These are phyloP conservation scores for Pichia occidentalis DNA, from an alignment of 805 yeast species.

Conservation along the genomic window DNA sequence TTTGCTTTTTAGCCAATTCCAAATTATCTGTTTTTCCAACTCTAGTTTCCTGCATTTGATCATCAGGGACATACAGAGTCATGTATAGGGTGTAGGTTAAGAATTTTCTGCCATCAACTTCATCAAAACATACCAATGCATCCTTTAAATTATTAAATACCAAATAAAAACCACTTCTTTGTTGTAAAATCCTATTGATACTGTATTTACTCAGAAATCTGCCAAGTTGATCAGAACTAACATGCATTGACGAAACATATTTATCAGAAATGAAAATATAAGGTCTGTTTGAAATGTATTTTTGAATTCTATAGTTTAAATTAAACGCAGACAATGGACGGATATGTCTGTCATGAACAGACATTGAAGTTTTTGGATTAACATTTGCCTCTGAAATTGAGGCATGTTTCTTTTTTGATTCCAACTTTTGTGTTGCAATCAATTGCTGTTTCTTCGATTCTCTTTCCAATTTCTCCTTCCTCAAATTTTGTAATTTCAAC, in stretches of 20 bases:
- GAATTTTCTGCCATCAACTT: constrained; percentile 52
- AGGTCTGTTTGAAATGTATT: constrained; percentile 50
- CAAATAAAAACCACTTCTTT: constrained; percentile 60
- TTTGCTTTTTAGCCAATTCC: constrained; percentile 50
- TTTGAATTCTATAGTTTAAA: constrained; percentile 44
- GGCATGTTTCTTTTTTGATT: neutral
- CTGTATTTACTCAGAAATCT: constrained; percentile 50
- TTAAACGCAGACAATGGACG: constrained; percentile 19
- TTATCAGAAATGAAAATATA: constrained; percentile 48
- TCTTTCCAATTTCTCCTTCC: constrained; percentile 13
- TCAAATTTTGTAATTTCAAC: constrained; percentile 14
- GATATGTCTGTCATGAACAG: constrained; percentile 30
- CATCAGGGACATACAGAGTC: constrained; percentile 51
- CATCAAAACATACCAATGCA: constrained; percentile 51
- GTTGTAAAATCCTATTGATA: constrained; percentile 61
- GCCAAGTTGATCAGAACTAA: constrained; percentile 53
- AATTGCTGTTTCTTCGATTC: constrained; percentile 8
- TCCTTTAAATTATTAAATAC: constrained; percentile 57
- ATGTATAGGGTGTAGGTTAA: constrained; percentile 44
- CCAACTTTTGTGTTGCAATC: neutral
- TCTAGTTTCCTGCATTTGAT: constrained; percentile 24
- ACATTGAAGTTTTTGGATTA: constrained; percentile 14
- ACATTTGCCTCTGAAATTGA: neutral
- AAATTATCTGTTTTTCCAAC: constrained; percentile 33
- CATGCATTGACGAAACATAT: constrained; percentile 40